Conservation (phyloP, 2,329 filamentous ascomycete genomes). For the Arachnomyces sp. region DNA sequence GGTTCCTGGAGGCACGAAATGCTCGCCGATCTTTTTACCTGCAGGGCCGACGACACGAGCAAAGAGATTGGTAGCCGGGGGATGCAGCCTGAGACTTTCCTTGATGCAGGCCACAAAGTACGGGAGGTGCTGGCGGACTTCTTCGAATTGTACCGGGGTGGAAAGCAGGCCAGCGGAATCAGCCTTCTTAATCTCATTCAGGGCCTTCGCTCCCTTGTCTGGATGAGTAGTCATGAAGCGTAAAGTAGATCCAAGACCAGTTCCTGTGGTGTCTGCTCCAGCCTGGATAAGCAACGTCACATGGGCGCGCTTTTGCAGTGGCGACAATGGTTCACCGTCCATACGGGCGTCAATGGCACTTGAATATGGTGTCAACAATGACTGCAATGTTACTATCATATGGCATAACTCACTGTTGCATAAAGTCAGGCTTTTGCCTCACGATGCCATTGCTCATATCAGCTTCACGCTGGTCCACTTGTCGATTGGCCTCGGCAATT, state of each 20-base stretch:
- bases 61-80: constrained; percentile 20
- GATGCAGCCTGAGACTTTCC: constrained; percentile 24
- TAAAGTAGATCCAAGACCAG: constrained; percentile 25
- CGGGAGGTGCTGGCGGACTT: constrained; percentile 21
- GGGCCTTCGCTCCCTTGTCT: constrained; percentile 4
- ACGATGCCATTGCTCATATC: constrained; percentile 1
- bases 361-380: not conserved
- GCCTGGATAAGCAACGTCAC: constrained; percentile 31
- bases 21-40: constrained; percentile 23
- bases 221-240: constrained; percentile 20
- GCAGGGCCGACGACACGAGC: constrained; percentile 21
- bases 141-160: constrained; percentile 14
- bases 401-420: constrained; percentile 23
- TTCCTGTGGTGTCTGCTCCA: constrained; percentile 29
- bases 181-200: constrained; percentile 18
- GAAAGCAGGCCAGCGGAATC: constrained; percentile 3
- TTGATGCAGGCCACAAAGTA: constrained; percentile 29
- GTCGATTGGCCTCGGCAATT: constrained; percentile 28
- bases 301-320: constrained; percentile 27
- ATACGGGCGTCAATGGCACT: constrained; percentile 26
- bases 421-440: constrained; percentile 22
- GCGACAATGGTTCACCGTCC: constrained; percentile 22
- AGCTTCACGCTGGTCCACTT: constrained; percentile 22
- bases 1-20: constrained; percentile 19
- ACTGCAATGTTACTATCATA: too few species aligned